phyloP scores from a whole-genome alignment of 345 rosid species.

The Dovyalis caffra region DNA sequence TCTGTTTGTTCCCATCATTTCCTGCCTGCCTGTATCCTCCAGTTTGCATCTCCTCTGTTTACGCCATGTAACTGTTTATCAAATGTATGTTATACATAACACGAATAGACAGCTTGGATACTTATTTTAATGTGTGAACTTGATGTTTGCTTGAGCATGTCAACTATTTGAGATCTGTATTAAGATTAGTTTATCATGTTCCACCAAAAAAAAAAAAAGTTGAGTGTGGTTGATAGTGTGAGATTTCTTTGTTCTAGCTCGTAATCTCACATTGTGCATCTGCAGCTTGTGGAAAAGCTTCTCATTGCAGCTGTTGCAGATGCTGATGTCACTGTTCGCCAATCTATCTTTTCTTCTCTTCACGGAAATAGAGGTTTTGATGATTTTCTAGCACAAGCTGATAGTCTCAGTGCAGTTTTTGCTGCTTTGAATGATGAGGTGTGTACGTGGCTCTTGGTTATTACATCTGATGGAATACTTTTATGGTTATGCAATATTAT shows the following conservation, averaged over 20 bases:
- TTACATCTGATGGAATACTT: neutral
- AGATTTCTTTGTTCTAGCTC: conserved; percentile 20
- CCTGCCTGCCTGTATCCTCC: neutral
- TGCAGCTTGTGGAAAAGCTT: conserved; percentile 98
- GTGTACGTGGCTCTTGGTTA: neutral
- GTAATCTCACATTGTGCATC: conserved; percentile 29
- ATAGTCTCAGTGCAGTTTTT: conserved; percentile 91
- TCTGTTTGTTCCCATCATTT: neutral
- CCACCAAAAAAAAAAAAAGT: neutral
- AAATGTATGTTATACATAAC: neutral
- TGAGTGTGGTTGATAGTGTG: conserved; percentile 4
- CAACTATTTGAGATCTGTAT: neutral
- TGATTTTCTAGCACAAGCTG: conserved; percentile 95
- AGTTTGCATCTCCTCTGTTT: neutral
- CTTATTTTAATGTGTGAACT: neutral
- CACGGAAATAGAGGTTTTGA: conserved; percentile 82
- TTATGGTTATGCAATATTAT: neutral
- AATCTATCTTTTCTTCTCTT: conserved; percentile 80
- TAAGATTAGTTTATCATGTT: neutral
- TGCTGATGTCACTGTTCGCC: conserved; percentile 94
- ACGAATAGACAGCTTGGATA: neutral
- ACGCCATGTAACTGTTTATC: neutral
- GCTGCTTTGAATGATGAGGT: conserved; percentile 99
- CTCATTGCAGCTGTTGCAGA: conserved; percentile 94
- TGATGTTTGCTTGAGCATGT: neutral